Conservation (phyloP, 306 rosid genomes). For the Corylus heterophylla region DNA sequence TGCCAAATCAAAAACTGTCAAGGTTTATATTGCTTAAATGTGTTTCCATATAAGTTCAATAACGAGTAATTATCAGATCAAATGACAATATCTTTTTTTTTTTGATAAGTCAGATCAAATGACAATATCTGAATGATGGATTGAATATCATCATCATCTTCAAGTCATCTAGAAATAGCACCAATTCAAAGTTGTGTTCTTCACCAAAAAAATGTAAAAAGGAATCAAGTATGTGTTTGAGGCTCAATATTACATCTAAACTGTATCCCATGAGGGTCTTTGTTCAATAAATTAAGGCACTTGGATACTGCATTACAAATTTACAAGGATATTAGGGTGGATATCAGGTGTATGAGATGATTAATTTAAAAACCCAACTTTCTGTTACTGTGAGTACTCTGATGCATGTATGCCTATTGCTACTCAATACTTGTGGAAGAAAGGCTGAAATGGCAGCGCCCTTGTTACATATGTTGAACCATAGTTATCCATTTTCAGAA, state of each 20-base stretch:
- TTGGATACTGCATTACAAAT: background rate
- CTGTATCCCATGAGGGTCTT: background rate
- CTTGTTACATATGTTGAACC: background rate
- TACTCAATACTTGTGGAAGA: background rate
- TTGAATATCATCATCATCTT: background rate
- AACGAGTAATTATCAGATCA: background rate
- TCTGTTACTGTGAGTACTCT: background rate
- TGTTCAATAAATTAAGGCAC: background rate
- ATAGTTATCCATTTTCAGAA: background rate
- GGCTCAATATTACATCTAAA: background rate
- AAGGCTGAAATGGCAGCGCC: constrained; percentile 8
- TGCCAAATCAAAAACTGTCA: background rate
- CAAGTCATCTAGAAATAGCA: background rate
- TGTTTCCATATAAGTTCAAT: background rate
- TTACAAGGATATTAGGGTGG: background rate
- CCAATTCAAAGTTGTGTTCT: background rate
- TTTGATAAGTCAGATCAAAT: background rate
- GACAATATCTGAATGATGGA: background rate
- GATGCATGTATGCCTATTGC: background rate
- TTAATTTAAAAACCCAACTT: background rate
- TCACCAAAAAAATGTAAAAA: background rate
- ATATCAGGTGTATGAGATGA: background rate
- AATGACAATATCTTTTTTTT: background rate
- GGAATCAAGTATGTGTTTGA: background rate
- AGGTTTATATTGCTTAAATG: background rate